These are phyloP conservation scores for Dentipellis sp. DNA, from an alignment of 768 basidiomycete genomes.

Conservation along the genomic window DNA sequence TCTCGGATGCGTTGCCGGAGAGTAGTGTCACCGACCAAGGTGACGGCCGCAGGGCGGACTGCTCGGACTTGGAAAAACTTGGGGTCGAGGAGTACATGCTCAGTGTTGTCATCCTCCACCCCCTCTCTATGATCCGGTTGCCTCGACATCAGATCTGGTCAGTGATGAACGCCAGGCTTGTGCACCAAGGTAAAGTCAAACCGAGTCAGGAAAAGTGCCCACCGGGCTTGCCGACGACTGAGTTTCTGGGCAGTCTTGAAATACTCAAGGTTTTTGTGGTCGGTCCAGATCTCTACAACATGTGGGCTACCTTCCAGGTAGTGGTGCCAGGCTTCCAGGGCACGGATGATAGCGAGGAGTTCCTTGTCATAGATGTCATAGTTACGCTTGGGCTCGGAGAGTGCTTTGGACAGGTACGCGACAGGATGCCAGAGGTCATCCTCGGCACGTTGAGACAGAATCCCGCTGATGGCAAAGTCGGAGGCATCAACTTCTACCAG, in stretches of 20 bases:
- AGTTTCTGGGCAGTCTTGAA: conserved; percentile 18
- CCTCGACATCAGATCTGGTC: background rate
- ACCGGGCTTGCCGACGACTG: conserved; percentile 23
- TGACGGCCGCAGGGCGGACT: background rate
- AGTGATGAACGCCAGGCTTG: too few species aligned
- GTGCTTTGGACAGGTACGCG: conserved; percentile 15
- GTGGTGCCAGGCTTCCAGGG: too few species aligned
- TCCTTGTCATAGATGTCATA: conserved; percentile 5
- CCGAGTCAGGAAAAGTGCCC: conserved; percentile 20
- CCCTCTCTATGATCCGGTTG: background rate
- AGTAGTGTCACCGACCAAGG: too few species aligned
- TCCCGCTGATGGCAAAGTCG: conserved; percentile 19
- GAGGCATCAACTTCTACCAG: conserved; percentile 15
- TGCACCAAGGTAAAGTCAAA: too few species aligned
- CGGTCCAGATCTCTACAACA: conserved; percentile 17
- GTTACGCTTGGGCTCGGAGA: conserved; percentile 16
- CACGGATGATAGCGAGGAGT: background rate
- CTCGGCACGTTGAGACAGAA: conserved; percentile 18
- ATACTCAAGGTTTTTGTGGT: conserved; percentile 24
- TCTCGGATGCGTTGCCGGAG: too few species aligned
- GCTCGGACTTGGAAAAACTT: background rate
- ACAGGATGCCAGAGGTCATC: conserved; percentile 17
- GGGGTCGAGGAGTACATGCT: background rate
- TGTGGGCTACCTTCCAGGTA: background rate
- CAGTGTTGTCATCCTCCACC: background rate